Percentiles rank a stretch among this genome's conserved stretches.
phyloP scores from a whole-genome alignment of 257 asterid species.

The Nicotiana undulata region DNA sequence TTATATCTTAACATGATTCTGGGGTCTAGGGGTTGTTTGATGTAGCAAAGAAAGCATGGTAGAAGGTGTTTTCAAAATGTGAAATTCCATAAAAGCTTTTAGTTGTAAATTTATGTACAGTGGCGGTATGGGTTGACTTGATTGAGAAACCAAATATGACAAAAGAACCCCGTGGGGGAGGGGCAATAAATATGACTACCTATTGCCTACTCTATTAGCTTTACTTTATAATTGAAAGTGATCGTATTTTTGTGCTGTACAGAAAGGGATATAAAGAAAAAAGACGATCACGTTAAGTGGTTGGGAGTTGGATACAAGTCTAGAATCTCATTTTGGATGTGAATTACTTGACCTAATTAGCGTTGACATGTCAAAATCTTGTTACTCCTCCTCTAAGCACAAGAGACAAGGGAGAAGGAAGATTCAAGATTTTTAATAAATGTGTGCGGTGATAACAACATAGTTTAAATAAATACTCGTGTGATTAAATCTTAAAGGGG shows the following conservation, averaged over 20 bases:
- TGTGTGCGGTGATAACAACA: neutral
- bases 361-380: neutral
- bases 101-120: neutral
- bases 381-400: neutral
- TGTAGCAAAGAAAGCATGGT: neutral
- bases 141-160: neutral
- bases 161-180: conserved; percentile 1
- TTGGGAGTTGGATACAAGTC: conserved; percentile 6
- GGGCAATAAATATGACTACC: neutral
- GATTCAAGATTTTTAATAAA: neutral
- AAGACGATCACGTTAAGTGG: conserved; percentile 7
- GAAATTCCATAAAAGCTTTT: no score
- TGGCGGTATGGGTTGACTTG: neutral
- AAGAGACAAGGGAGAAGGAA: neutral
- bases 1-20: neutral
- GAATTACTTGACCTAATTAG: neutral
- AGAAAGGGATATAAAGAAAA: neutral
- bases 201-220: neutral
- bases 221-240: neutral
- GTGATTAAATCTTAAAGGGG: neutral
- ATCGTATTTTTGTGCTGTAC: neutral
- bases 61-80: no score
- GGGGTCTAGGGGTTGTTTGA: neutral
- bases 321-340: neutral
- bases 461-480: neutral